A percentile compares a stretch with the other conserved stretches of the same genome.
Evolutionary conservation across 2,329 filamentous ascomycete species (phyloP).

Genomic region (Fusarium buxicola): DNA sequence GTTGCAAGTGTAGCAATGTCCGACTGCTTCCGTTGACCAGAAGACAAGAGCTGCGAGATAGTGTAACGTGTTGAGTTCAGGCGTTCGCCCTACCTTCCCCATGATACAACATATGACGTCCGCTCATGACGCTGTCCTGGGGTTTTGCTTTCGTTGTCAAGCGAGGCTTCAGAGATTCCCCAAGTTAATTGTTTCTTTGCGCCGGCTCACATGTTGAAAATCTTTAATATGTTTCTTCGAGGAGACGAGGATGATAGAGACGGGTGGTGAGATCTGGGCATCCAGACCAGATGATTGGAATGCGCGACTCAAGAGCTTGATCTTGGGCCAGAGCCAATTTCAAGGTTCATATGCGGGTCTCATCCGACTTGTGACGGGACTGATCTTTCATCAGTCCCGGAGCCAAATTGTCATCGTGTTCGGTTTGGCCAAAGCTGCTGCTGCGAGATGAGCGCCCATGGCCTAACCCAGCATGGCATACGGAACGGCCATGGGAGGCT

Average conservation of each 20-base stretch:
- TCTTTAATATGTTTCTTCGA: not conserved
- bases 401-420: not conserved
- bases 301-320: not conserved
- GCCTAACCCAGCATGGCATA: not conserved
- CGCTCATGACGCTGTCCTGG: not conserved
- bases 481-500: not conserved
- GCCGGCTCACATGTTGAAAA: not conserved
- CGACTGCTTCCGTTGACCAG: constrained; percentile 8
- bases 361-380: not conserved
- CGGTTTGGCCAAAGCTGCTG: not conserved
- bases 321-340: not conserved
- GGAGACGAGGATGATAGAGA: not conserved
- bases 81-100: constrained; percentile 7
- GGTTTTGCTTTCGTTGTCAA: not conserved
- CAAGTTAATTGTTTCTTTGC: not conserved
- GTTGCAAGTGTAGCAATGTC: not conserved
- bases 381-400: not conserved
- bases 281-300: not conserved
- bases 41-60: not conserved
- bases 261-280: not conserved
- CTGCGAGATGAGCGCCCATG: not conserved
- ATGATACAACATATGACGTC: not conserved
- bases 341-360: not conserved
- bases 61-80: not conserved
- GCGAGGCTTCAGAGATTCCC: no score